Base-by-base conservation (phyloP, 2,329 filamentous ascomycete species). In the Zelopaecilomyces penicillatus region DNA sequence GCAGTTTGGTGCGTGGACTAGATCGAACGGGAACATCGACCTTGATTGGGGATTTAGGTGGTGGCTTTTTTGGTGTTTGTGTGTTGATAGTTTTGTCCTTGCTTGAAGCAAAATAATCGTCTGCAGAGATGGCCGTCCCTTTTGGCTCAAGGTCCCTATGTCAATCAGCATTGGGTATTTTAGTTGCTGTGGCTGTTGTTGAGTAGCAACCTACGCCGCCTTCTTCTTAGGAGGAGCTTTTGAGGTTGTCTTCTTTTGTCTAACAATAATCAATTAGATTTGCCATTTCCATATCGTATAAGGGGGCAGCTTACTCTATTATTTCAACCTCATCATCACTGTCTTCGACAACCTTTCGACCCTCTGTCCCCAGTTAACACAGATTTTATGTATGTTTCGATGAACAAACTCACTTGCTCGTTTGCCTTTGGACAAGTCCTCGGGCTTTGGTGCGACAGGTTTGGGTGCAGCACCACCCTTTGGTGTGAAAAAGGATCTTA, bases 401-500 rank as follows among this genome's bases (percentile, higher is more conserved):
- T 35, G 12, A 12, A 8, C 4, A 28, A 26, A 58, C 71, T 43
- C 57, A 75, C 71, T 76, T 49, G 61, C 58, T 50, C 73, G 66
- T 49, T 68, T 65, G 49, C 64, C 68, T 49, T 72, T 70, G 40
- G 64, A 48, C 10, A 70, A 53, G 41, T 68, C 66, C 26, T 71
- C 70, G 35, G 60, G 60, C 57, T 74, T 71, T 59, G 71, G 73
- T 3, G 66, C 54, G 8, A 65, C 55, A 32, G 70, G 66, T 54
- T 76, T 72, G 39, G 72, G 65, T 37, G 74, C 68, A 54, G 75
- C 71, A 51, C 76, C 74, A 42, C 80, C 78, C 64, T 89, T 89
- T 49, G 85, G 80, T 44, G 84, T 82, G 70, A 97, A 96, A 67
- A 96, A 97, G 56, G 75, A 88, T 59, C 90, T 78, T 58, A 96